A percentile compares a stretch with the other conserved stretches of the same genome.
These are phyloP conservation scores for Aspergillus proliferans DNA, from an alignment of 2,329 filamentous ascomycete species.

Conservation along the genomic window DNA sequence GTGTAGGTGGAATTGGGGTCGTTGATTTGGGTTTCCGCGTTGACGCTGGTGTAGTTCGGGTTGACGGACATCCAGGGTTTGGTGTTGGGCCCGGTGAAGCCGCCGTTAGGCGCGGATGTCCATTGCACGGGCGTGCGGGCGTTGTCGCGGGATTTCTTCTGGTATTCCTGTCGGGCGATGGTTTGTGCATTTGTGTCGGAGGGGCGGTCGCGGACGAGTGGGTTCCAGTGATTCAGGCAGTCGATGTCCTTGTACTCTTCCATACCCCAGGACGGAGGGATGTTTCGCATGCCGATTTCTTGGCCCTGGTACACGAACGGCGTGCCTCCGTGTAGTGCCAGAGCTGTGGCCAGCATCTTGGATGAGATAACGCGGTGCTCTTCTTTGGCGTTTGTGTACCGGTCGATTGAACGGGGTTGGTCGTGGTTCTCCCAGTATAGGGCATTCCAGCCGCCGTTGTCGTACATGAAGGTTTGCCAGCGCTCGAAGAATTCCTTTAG, in stretches of 20 bases:
- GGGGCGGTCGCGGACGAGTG: constrained; percentile 24
- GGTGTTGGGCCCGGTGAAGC: constrained; percentile 53
- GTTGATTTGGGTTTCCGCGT: constrained; percentile 46
- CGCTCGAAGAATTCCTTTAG: constrained; percentile 50
- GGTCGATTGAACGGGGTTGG: constrained; percentile 54
- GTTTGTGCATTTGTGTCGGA: constrained; percentile 23
- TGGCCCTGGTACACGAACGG: constrained; percentile 66
- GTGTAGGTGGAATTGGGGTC: constrained; percentile 48
- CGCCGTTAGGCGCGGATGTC: constrained; percentile 54
- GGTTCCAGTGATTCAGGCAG: constrained; percentile 52
- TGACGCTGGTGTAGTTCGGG: constrained; percentile 56
- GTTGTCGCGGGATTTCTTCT: constrained; percentile 55
- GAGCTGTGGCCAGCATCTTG: constrained; percentile 56
- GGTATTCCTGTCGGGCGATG: constrained; percentile 29
- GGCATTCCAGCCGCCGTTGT: constrained; percentile 58
- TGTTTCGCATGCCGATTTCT: constrained; percentile 62
- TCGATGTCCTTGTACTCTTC: constrained; percentile 65
- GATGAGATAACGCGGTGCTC: constrained; percentile 46
- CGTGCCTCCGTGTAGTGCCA: constrained; percentile 55
- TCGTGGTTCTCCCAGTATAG: constrained; percentile 63
- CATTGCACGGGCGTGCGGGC: constrained; percentile 68
- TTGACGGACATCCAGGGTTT: constrained; percentile 67
- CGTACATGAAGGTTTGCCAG: constrained; percentile 56
- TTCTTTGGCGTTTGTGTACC: constrained; percentile 49
- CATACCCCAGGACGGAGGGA: constrained; percentile 55